These are phyloP conservation scores for Umbelopsis vinacea DNA, from an alignment of 192 early-diverging fungal genomes.

Conservation along the genomic window DNA sequence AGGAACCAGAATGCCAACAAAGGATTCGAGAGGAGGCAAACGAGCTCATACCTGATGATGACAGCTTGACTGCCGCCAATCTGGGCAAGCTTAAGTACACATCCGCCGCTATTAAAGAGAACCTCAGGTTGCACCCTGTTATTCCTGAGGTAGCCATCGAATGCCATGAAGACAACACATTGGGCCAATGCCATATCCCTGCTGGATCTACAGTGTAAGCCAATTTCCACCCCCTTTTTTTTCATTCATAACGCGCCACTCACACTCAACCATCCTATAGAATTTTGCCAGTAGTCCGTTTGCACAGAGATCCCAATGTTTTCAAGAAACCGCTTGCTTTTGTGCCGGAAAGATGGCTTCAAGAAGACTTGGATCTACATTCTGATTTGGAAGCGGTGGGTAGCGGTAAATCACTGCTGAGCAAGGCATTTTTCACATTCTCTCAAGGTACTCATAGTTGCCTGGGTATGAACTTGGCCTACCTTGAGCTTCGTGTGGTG, in stretches of 20 bases:
- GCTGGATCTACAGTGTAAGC: slow-evolving; percentile 37
- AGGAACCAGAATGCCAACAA: slow-evolving; percentile 34
- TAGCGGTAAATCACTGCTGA: not conserved
- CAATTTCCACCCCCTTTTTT: not conserved
- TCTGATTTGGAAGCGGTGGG: not conserved
- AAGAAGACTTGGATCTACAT: not conserved
- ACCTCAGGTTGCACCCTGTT: slow-evolving; percentile 29
- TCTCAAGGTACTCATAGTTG: slow-evolving; percentile 56
- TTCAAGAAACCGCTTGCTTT: slow-evolving; percentile 6
- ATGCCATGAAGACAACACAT: not conserved
- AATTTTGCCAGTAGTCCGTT: not conserved
- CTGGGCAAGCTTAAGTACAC: slow-evolving; percentile 11
- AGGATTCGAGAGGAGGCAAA: slow-evolving; percentile 36
- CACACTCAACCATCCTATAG: not conserved
- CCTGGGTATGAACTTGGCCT: slow-evolving; percentile 51
- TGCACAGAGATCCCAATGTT: not conserved
- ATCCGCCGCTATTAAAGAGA: slow-evolving; percentile 29
- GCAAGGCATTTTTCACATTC: slow-evolving; percentile 40
- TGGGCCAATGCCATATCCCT: slow-evolving; percentile 42
- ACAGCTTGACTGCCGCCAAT: not conserved
- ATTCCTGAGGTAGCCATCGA: not conserved
- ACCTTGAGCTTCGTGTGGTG: slow-evolving; percentile 50
- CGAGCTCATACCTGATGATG: not conserved
- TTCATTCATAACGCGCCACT: too few species aligned
- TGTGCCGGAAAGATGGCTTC: slow-evolving; percentile 16